phyloP scores from a whole-genome alignment of 495 filamentous ascomycete species.

The Sordaria brevicollis region DNA sequence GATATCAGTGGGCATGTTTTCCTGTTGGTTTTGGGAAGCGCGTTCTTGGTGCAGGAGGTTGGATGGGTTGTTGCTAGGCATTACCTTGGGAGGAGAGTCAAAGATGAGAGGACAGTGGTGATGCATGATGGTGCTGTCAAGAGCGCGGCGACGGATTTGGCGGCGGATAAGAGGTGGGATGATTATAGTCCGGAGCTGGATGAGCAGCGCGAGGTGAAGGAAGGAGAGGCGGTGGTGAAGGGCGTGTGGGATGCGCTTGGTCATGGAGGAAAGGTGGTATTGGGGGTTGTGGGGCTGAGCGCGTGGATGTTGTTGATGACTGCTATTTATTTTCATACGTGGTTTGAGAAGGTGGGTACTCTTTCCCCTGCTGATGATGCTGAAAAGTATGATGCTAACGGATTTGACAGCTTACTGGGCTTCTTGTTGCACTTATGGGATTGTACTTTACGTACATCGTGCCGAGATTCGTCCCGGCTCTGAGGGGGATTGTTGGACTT shows the following conservation, averaged over 20 bases:
- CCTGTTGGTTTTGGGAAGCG: slow-evolving; percentile 72
- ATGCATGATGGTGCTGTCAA: slow-evolving; percentile 51
- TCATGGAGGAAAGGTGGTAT: slow-evolving; percentile 33
- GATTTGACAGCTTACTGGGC: slow-evolving; percentile 51
- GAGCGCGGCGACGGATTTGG: slow-evolving; percentile 30
- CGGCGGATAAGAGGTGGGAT: slow-evolving; percentile 9
- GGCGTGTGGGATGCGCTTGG: slow-evolving; percentile 22
- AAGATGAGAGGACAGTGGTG: slow-evolving; percentile 48
- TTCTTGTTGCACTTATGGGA: slow-evolving; percentile 55
- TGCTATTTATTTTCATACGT: slow-evolving; percentile 93
- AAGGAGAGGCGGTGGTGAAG: slow-evolving; percentile 9
- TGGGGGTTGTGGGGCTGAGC: slow-evolving; percentile 50
- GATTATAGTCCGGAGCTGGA: slow-evolving; percentile 3
- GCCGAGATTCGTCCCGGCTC: slow-evolving; percentile 51
- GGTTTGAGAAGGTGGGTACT: slow-evolving; percentile 80
- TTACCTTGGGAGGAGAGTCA: slow-evolving; percentile 12
- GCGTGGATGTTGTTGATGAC: slow-evolving; percentile 99
- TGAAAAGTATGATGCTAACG: not conserved
- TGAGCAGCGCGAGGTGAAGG: slow-evolving; percentile 20
- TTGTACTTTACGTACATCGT: slow-evolving; percentile 70
- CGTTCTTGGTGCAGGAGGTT: slow-evolving; percentile 70
- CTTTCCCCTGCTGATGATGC: too few species aligned
- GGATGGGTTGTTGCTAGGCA: slow-evolving; percentile 46
- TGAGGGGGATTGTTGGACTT: slow-evolving; percentile 60
- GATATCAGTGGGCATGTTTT: slow-evolving; percentile 96